Conservation (phyloP, 129 eudicot species). For the Scalesia atractyloides region DNA sequence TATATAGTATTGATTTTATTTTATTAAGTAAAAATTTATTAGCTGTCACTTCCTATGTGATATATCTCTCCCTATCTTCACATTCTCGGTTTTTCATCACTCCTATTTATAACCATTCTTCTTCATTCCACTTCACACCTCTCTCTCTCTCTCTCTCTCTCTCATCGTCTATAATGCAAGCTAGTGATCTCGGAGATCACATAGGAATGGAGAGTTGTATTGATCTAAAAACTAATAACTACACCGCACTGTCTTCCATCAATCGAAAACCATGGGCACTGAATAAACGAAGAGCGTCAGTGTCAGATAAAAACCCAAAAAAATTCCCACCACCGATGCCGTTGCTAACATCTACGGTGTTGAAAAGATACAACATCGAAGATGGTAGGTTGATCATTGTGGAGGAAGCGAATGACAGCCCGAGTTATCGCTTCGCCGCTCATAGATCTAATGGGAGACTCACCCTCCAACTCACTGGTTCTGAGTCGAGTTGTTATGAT, state of each 20-base stretch:
- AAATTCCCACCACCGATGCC: slow-evolving; percentile 59
- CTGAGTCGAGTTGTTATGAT: background rate
- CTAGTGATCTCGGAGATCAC: slow-evolving; percentile 45
- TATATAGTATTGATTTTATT: background rate
- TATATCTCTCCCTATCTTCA: slow-evolving; percentile 18
- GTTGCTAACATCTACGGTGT: slow-evolving; percentile 30
- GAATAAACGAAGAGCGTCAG: background rate
- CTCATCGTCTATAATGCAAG: slow-evolving; percentile 24
- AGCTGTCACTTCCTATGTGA: slow-evolving; percentile 29
- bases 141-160: slow-evolving; percentile 14
- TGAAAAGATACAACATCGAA: slow-evolving; percentile 44
- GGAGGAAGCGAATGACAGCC: slow-evolving; percentile 38
- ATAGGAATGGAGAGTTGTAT: slow-evolving; percentile 55
- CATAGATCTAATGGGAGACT: slow-evolving; percentile 53
- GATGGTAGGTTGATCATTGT: slow-evolving; percentile 58
- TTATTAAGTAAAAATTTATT: background rate
- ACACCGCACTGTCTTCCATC: background rate
- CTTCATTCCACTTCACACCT: slow-evolving; percentile 21
- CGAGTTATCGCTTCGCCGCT: slow-evolving; percentile 30
- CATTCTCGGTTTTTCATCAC: slow-evolving; percentile 17
- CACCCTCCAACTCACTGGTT: slow-evolving; percentile 29
- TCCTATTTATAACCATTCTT: slow-evolving; percentile 37
- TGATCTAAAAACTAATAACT: slow-evolving; percentile 20
- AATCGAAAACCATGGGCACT: slow-evolving; percentile 17
- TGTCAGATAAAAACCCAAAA: slow-evolving; percentile 7